Conservation (phyloP, 2,329 filamentous ascomycete species). For the Fusarium stilboides region DNA sequence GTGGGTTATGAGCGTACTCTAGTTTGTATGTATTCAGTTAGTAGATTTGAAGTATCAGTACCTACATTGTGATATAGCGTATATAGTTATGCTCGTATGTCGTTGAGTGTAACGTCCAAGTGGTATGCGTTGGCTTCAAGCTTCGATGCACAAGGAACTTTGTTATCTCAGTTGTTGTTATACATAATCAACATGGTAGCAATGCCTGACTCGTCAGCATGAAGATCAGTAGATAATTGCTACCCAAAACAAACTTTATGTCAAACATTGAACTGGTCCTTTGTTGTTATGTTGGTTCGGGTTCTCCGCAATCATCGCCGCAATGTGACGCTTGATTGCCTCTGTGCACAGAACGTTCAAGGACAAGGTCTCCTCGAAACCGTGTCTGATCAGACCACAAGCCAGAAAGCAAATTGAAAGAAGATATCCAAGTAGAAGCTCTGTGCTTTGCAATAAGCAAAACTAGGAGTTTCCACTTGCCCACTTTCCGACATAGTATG, state of each 20-base stretch:
- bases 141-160: not conserved
- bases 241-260: not conserved
- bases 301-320: not conserved
- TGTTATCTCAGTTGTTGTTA: not conserved
- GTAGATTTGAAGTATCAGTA: not conserved
- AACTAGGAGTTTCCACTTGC: not conserved
- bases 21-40: not conserved
- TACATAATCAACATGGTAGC: not conserved
- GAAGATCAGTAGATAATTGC: not conserved
- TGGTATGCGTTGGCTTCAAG: not conserved
- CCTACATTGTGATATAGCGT: not conserved
- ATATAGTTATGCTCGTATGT: not conserved
- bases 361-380: slow-evolving; percentile 1
- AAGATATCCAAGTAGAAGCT: not conserved
- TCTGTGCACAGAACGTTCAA: not conserved
- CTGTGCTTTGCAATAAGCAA: not conserved
- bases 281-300: slow-evolving; percentile 3
- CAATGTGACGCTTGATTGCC: not conserved
- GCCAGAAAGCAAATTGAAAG: not conserved
- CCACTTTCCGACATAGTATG: not conserved
- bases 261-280: not conserved
- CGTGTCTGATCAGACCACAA: slow-evolving; percentile 4
- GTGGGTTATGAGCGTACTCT: not conserved
- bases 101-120: not conserved
- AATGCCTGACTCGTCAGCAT: not conserved